Percentiles rank a stretch among this genome's conserved stretches.
Conservation (phyloP, 2,329 filamentous ascomycete genomes). For the Fusarium sp. region DNA sequence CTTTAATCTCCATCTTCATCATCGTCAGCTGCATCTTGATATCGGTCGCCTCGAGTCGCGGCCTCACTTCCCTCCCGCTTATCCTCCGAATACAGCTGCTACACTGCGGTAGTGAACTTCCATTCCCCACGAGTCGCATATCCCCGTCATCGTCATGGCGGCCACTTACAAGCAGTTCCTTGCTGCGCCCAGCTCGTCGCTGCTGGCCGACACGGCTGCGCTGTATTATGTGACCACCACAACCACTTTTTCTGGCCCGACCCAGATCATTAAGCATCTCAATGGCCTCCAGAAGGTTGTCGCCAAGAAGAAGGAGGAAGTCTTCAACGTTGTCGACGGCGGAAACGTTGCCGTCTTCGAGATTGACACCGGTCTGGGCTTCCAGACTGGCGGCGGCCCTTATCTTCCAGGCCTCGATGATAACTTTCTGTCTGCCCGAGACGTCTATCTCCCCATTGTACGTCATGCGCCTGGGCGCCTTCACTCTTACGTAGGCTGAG, state of each 20-base stretch:
- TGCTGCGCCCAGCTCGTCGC: conserved; percentile 71
- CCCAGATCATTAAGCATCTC: conserved; percentile 87
- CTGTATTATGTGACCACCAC: conserved; percentile 93
- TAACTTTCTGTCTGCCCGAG: conserved; percentile 89
- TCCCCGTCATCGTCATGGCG: conserved; percentile 51
- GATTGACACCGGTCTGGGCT: conserved; percentile 85
- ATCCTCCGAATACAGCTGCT: conserved; percentile 9
- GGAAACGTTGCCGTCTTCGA: conserved; percentile 81
- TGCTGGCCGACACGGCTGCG: conserved; percentile 74
- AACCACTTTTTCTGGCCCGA: conserved; percentile 76
- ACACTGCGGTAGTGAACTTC: conserved; percentile 9
- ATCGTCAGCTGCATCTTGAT: conserved; percentile 15
- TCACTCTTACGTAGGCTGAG: neutral
- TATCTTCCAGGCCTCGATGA: conserved; percentile 93
- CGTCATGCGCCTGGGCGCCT: conserved; percentile 51
- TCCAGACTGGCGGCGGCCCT: conserved; percentile 82
- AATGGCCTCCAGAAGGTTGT: conserved; percentile 77
- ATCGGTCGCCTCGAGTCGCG: conserved; percentile 28
- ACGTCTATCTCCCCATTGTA: conserved; percentile 85
- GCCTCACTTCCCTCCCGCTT: conserved; percentile 9
- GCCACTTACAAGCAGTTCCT: conserved; percentile 79
- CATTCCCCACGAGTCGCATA: conserved; percentile 29
- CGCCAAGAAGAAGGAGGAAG: conserved; percentile 84
- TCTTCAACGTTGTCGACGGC: conserved; percentile 81
- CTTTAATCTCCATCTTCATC: conserved; percentile 13